Percentiles rank a stretch among this genome's conserved stretches.
phyloP scores from a whole-genome alignment of 768 basidiomycete species.

The Collybia sp. region DNA sequence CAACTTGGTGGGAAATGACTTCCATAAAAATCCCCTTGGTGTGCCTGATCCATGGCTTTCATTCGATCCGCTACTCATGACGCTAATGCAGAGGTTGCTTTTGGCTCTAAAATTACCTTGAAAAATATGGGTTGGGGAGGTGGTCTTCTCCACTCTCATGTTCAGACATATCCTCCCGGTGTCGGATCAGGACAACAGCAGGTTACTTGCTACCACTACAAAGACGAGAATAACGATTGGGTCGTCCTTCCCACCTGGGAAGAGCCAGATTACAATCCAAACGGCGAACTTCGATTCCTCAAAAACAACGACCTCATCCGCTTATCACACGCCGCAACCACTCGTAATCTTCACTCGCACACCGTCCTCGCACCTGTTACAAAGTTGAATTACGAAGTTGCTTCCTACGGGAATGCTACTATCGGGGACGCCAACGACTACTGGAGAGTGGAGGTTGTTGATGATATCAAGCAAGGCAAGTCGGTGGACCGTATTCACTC shows the following conservation, averaged over 20 bases:
- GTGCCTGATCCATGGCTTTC: slow-evolving; percentile 11
- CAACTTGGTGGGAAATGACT: slow-evolving; percentile 91
- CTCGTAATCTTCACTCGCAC: slow-evolving; percentile 92
- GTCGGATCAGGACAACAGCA: slow-evolving; percentile 92
- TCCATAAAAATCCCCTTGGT: slow-evolving; percentile 87
- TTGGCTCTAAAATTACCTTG: slow-evolving; percentile 85
- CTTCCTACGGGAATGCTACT: slow-evolving; percentile 89
- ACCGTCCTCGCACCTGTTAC: slow-evolving; percentile 81
- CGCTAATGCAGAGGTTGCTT: slow-evolving; percentile 64
- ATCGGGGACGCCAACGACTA: slow-evolving; percentile 87
- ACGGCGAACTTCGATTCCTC: slow-evolving; percentile 67
- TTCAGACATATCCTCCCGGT: slow-evolving; percentile 77
- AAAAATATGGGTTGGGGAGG: slow-evolving; percentile 99
- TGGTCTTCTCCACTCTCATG: slow-evolving; percentile 93
- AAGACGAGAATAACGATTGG: slow-evolving; percentile 97
- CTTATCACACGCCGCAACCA: slow-evolving; percentile 77
- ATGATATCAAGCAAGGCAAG: slow-evolving; percentile 71
- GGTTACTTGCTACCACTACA: slow-evolving; percentile 99
- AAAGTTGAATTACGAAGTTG: slow-evolving; percentile 88
- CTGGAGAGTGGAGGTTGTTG: slow-evolving; percentile 92
- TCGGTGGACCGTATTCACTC: slow-evolving; percentile 75
- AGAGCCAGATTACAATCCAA: slow-evolving; percentile 57
- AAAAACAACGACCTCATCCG: slow-evolving; percentile 75
- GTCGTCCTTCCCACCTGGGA: slow-evolving; percentile 78
- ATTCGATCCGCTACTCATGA: not conserved